A percentile compares a stretch with the other conserved stretches of the same genome.
Conservation (phyloP, 805 yeast species). For the Pichia phayaonensis region DNA sequence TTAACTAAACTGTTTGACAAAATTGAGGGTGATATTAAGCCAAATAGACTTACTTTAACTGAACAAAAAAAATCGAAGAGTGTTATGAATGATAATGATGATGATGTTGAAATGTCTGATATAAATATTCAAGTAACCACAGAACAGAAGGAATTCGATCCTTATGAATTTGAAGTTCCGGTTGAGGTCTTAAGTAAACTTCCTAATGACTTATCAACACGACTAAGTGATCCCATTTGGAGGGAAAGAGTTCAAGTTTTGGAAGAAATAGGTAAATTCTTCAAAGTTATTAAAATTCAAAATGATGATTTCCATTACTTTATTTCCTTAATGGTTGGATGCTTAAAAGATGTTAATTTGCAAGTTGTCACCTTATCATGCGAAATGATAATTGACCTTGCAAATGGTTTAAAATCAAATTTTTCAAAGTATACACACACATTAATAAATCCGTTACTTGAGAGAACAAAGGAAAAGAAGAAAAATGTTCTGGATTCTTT, state of each 20-base stretch:
- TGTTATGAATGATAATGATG: constrained; percentile 23
- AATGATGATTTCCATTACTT: constrained; percentile 60
- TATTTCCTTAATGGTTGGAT: constrained; percentile 55
- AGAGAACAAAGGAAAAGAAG: constrained; percentile 84
- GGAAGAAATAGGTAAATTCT: constrained; percentile 48
- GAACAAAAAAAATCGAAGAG: constrained; percentile 24
- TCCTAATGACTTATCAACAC: constrained; percentile 52
- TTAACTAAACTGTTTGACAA: constrained; percentile 59
- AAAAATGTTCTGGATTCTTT: constrained; percentile 67
- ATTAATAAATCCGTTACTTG: constrained; percentile 58
- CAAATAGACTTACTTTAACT: constrained; percentile 46
- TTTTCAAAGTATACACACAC: constrained; percentile 48
- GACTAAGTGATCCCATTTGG: constrained; percentile 69
- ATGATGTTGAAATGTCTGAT: constrained; percentile 33
- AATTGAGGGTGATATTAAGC: constrained; percentile 36
- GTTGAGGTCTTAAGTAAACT: constrained; percentile 57
- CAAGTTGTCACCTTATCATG: constrained; percentile 81
- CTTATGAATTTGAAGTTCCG: constrained; percentile 65
- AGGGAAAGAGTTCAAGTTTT: constrained; percentile 84
- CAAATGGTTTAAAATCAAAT: constrained; percentile 53
- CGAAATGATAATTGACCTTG: constrained; percentile 50
- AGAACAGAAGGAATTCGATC: constrained; percentile 36
- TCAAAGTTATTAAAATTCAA: constrained; percentile 45
- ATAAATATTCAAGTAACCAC: constrained; percentile 19
- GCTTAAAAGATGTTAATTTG: constrained; percentile 82